Evolutionary conservation across 495 filamentous ascomycete species (phyloP), one percentile per base, ranked within the genome.

Genomic region (Penicillium samsonianum): DNA sequence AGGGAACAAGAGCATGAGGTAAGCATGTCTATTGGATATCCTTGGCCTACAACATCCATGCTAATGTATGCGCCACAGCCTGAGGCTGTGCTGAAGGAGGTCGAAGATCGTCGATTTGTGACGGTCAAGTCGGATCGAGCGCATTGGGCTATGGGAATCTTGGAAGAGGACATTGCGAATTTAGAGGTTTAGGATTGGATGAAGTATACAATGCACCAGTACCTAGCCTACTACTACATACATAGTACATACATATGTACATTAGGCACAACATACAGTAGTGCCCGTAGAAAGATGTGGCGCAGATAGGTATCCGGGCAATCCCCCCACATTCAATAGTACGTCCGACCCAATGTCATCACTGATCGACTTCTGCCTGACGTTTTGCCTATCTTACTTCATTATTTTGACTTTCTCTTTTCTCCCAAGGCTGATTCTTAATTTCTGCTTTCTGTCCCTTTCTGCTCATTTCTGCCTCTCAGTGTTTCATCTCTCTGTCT

Each of bases 141-240:
- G 35, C 76, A 76, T 62, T 84, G 80, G 78, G 85, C 84, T 12
- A 79, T 85, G 77, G 86, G 86, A 6, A 78, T 77, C 19, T 71
- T 79, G 55, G 83, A 86, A 53, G 80, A 81, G 49, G 82, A 86
- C 70, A 73, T 85, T 61, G 61, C 70, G 42, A 67, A 69, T 50
- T 58, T 80, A 61, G 73, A 74, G 49, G 31, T 79, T 23, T 66
- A 67, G 40, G 57, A 69, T 51, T 57, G 31, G 44, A 25, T 26
- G 26, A 53, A 55, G n/a, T 37, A 25, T 5, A 48, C 25, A 37
- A 49, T 42, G 8, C 22, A 9, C 1, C 28, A 30, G 22, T 52
- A 19, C 37, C 37, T 52, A 42, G 22, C n/a, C 28, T 7, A 30
- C 28, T 30, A 30, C 8, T 43, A n/a, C 40, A 37, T 26, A 38